phyloP scores from a whole-genome alignment of 2,329 filamentous ascomycete genomes.

The Eutypella sp. region DNA sequence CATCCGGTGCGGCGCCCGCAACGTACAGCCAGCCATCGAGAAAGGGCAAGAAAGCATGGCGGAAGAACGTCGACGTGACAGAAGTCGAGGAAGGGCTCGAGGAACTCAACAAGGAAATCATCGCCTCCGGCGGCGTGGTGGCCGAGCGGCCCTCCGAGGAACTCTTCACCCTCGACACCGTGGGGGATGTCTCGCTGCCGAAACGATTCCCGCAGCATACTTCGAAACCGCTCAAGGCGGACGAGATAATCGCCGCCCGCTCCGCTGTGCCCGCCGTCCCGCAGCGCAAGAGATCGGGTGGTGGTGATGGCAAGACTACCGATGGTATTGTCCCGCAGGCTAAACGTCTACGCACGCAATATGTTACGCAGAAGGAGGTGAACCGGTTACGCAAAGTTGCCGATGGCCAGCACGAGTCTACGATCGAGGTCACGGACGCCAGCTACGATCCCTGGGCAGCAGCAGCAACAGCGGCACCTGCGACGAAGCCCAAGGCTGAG shows the following conservation, averaged over 20 bases:
- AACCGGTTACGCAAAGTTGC: constrained; percentile 73
- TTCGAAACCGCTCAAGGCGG: constrained; percentile 77
- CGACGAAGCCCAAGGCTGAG: constrained; percentile 27
- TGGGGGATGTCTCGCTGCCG: constrained; percentile 62
- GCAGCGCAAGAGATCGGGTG: constrained; percentile 70
- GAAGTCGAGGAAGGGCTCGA: constrained; percentile 80
- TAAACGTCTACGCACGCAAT: constrained; percentile 74
- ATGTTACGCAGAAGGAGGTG: constrained; percentile 81
- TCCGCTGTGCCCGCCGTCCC: constrained; percentile 78
- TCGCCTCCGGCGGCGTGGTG: constrained; percentile 82
- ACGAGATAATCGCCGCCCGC: constrained; percentile 84
- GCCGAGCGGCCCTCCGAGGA: constrained; percentile 77
- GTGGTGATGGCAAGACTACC: constrained; percentile 62
- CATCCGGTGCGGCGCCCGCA: constrained; percentile 64
- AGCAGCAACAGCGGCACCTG: too few relatives aligned
- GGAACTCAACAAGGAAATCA: constrained; percentile 81
- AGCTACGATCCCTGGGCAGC: constrained; percentile 76
- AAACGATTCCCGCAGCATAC: constrained; percentile 59
- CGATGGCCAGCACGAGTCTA: constrained; percentile 59
- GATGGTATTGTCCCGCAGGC: constrained; percentile 67
- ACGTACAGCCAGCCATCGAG: constrained; percentile 85
- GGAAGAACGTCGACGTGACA: constrained; percentile 94
- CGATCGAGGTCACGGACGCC: constrained; percentile 53
- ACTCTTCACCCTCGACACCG: constrained; percentile 78
- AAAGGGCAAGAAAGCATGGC: constrained; percentile 98